Conservation (phyloP, 306 rosid genomes). For the Boehmeria nivea region DNA sequence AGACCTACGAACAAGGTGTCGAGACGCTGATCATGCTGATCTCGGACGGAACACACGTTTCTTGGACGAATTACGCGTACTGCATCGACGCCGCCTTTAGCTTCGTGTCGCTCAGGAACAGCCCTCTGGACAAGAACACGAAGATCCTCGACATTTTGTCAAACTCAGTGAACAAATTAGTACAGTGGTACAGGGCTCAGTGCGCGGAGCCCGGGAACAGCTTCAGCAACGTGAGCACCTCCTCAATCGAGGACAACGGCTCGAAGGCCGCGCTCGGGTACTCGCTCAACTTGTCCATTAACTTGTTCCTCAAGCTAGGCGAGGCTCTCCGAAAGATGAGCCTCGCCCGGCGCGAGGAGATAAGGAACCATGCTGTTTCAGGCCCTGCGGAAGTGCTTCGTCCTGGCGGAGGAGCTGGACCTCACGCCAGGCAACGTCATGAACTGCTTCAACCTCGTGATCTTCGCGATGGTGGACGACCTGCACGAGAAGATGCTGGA, state of each 20-base stretch:
- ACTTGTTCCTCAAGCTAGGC: conserved; percentile 68
- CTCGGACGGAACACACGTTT: conserved; percentile 46
- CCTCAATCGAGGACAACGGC: conserved; percentile 50
- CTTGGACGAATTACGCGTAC: conserved; percentile 48
- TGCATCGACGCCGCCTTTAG: conserved; percentile 75
- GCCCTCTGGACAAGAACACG: conserved; percentile 71
- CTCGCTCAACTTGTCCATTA: conserved; percentile 45
- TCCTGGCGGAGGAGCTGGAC: conserved; percentile 61
- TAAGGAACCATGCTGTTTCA: conserved; percentile 74
- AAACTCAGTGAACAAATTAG: conserved; percentile 51
- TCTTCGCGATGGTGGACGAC: conserved; percentile 89
- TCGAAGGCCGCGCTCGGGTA: conserved; percentile 20
- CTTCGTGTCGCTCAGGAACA: conserved; percentile 66
- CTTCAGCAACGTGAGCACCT: conserved; percentile 41
- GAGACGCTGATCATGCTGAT: conserved; percentile 58
- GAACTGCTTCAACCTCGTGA: conserved; percentile 60
- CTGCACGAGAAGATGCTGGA: conserved; percentile 89
- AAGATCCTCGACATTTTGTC: conserved; percentile 60
- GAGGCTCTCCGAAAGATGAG: conserved; percentile 70
- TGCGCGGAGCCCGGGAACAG: conserved; percentile 51
- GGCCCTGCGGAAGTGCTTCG: conserved; percentile 58
- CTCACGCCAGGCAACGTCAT: conserved; percentile 49
- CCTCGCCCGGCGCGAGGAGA: conserved; percentile 77
- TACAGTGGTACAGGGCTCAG: conserved; percentile 58
- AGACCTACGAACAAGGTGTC: conserved; percentile 61